Evolutionary conservation across 2,329 filamentous ascomycete genomes (phyloP), one percentile per base, ranked within the genome.

Genomic region (Ramularia endophylla): DNA sequence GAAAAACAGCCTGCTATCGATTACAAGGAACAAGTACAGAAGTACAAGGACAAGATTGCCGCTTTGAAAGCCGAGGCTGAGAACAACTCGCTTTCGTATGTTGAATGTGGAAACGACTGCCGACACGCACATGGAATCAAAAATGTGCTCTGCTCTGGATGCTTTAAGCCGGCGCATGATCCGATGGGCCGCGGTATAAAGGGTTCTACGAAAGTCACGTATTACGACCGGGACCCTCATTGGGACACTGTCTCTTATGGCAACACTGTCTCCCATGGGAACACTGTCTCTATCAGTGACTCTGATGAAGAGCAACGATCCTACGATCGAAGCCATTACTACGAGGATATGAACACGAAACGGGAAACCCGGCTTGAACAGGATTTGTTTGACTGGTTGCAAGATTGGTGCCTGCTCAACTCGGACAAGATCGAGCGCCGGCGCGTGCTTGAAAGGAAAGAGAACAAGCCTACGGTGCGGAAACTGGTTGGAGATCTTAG

Each of bases 81-180:
- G 60, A 62, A 17, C 62, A 60, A 43, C n/a, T 17, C 15, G n/a
- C 30, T 32, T 17, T 15, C 30, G 8, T 32, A 32, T 17, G 30
- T 12, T 17, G 16, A 15, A 4, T 32, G 30, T 17, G 30, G 30
- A 13, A 15, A 17, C 30, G n/a, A n/a, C n/a, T 32, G 30, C 30
- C 30, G 18, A 32, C 15, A 32, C 15, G 30, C 30, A 8, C 12
- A 32, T 32, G 30, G 30, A 17, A 32, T 32, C 15, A 32, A 13
- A 8, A 32, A 32, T 32, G 18, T 17, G 18, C 30, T 32, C 2
- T 32, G 30, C 15, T 32, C 30, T 5, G 15, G 30, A 3, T 32
- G 30, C 30, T 32, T 32, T 17, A 17, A 7, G n/a, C 30, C 30
- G 8, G 30, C 30, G 4, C n/a, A 32, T 32, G 12, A 32, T 17